Evolutionary conservation across 164 flowering plant species (phyloP).

Genomic region (Aristolochia contorta): DNA sequence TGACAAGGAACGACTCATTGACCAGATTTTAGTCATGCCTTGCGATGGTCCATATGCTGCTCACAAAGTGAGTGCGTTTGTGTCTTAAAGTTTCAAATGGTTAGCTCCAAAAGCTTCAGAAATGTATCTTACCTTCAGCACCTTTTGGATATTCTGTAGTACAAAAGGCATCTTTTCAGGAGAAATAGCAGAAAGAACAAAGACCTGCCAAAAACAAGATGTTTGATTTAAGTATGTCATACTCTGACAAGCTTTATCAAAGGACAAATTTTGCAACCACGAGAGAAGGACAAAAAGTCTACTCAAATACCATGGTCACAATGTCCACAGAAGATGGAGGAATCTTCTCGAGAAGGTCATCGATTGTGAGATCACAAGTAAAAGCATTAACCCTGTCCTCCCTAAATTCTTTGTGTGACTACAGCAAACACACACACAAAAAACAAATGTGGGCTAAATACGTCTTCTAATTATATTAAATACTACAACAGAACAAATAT

Average conservation of each 20-base stretch:
- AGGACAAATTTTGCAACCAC: conserved; percentile 2
- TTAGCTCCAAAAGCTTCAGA: neutral
- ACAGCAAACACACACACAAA: conserved; percentile 13
- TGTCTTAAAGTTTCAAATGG: neutral
- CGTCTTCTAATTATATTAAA: neutral
- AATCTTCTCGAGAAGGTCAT: conserved; percentile 56
- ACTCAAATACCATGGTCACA: conserved; percentile 73
- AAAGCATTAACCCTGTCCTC: conserved; percentile 62
- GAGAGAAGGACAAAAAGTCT: neutral
- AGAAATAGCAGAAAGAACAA: conserved; percentile 91
- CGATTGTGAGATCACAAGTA: conserved; percentile 72
- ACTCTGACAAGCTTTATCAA: neutral
- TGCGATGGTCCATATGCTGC: too few relatives aligned
- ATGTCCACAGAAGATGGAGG: conserved; percentile 79
- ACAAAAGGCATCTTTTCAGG: conserved; percentile 90
- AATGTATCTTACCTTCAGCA: conserved; percentile 54
- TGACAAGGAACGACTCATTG: too few relatives aligned
- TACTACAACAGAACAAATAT: neutral
- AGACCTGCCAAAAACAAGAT: conserved; percentile 40
- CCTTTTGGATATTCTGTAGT: conserved; percentile 63
- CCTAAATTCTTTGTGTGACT: conserved; percentile 69
- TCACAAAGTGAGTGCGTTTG: too few relatives aligned
- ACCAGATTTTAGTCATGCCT: too few relatives aligned
- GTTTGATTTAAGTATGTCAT: neutral
- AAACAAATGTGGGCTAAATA: neutral